Base-by-base conservation (phyloP, 2,329 filamentous ascomycete species). In the Cytospora piceae region DNA sequence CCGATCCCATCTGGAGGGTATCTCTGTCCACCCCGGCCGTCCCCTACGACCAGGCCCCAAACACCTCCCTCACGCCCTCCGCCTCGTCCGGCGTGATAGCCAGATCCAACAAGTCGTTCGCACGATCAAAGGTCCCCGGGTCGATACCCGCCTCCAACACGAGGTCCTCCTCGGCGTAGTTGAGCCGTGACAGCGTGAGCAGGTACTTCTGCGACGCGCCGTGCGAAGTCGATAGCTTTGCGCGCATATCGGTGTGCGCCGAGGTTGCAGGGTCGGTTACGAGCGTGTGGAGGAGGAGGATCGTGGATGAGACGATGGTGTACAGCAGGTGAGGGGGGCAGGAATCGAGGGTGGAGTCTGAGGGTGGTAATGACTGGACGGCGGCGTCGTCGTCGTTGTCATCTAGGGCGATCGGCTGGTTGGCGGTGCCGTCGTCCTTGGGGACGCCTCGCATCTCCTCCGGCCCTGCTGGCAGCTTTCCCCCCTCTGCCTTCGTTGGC, bases 191-290 rank as follows among this genome's bases (percentile, higher is more conserved):
- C 54, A 99, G 80, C 2, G 88, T 87, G 12, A 97, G 85, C 1
- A 96, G 81, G 72, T 96, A 94, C 61, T 93, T 93, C 73, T 97
- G 93, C 60, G 87, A 86, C 0, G 89, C 91, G 3, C 92, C 92
- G 6, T 87, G 83, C 0, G 91, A 85, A 11, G 85, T 84, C 0
- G 84, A 82, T 6, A 97, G 81, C 75, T 94, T 96, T 58, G 85
- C 83, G 58, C 87, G 84, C 68, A 96, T 86, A 70, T 94, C 86
- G 24, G 79, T 79, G 7, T 77, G 69, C 55, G 80, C 74, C 0
- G 80, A 77, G 2, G 82, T 84, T 14, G 73, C 69, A 0, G 81
- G 78, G 53, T 82, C 78, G 2, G 82, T 87, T 32, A 85, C 77
- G 1, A 87, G 78, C 12, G 75, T 79, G 70, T 87, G 84, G 12